Base-by-base conservation (phyloP, 1,284 basidiomycete genomes). In the Cryptococcus amylolentus region DNA sequence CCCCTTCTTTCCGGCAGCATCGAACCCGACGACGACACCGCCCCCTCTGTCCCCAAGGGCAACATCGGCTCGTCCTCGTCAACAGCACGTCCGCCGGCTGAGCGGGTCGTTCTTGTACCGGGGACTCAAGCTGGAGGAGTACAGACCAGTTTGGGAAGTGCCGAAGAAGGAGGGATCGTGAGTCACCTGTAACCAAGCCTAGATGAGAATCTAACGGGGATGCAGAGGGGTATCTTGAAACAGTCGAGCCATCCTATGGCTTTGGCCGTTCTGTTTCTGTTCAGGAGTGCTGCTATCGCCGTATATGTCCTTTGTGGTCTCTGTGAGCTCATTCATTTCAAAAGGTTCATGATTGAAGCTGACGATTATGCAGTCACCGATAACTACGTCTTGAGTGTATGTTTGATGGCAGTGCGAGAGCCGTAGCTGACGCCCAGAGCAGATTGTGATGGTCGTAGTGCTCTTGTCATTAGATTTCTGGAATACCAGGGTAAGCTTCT, bases 401-500 rank as follows among this genome's bases (percentile, higher is more conserved):
- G 88, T 80, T 20, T 3, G n/a, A 31, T 16, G 42, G 16, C 12
- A 42, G n/a, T 18, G 13, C 10, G 9, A 39, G 46, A 13, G 23
- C 26, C 31, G 13, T 7, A 37, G 40, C 52, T 58, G 51, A 62
- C n/a, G 16, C 48, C 40, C 20, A 57, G 46, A 46, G 13, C 71
- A 94, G 89, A 94, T 91, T 16, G 92, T 96, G 2, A 78, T 86
- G 9, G 92, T 96, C 0, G 93, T 96, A 23, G 86, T 95, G 1
- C 80, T 97, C 23, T 83, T 97, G 37, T 88, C 92, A 1, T 88
- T 93, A 82, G 93, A 97, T 78, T 97, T 97, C 73, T 96, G 93
- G 94, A 96, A 94, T 70, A 92, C 91, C 64, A 79, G 90, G 70
- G 90, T 91, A 67, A 60, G 84, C 73, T 26, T 44, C 18, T 10